Evolutionary conservation across 768 basidiomycete species (phyloP).

Genomic region (Russula brevipes): DNA sequence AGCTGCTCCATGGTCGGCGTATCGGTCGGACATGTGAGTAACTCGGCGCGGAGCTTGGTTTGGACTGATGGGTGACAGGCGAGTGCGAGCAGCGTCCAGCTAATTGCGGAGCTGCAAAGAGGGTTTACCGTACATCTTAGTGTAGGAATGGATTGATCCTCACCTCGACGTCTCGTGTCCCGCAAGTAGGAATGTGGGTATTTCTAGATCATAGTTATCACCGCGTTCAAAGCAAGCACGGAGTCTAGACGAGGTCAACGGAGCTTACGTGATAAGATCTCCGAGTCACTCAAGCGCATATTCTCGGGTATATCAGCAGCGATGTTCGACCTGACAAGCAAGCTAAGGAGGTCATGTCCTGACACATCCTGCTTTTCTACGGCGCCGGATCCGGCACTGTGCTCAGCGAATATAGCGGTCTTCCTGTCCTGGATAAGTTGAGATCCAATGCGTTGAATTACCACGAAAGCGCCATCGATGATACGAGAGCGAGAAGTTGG

Average conservation of each 20-base stretch:
- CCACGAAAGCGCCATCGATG: constrained; percentile 32
- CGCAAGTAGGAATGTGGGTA: constrained; percentile 32
- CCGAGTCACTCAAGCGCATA: constrained; percentile 31
- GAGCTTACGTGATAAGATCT: constrained; percentile 30
- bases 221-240: background rate
- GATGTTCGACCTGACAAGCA: constrained; percentile 33
- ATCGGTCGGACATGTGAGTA: constrained; percentile 26
- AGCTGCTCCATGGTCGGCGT: constrained; percentile 31
- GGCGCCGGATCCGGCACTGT: background rate
- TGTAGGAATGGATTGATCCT: background rate
- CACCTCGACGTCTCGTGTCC: constrained; percentile 30
- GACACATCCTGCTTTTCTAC: constrained; percentile 23
- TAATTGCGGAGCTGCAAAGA: constrained; percentile 27
- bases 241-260: background rate
- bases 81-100: constrained; percentile 36
- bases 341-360: constrained; percentile 30
- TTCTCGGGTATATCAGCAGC: constrained; percentile 28
- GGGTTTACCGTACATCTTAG: background rate
- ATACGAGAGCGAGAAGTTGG: constrained; percentile 25
- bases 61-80: constrained; percentile 32
- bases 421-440: constrained; percentile 50
- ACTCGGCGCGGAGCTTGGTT: constrained; percentile 34
- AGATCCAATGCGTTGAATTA: constrained; percentile 47
- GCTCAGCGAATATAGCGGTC: constrained; percentile 27
- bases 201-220: constrained; percentile 25